These are phyloP conservation scores for Pythium phragmitis DNA, from an alignment of 352 stramenopile genomes.

Conservation along the genomic window DNA sequence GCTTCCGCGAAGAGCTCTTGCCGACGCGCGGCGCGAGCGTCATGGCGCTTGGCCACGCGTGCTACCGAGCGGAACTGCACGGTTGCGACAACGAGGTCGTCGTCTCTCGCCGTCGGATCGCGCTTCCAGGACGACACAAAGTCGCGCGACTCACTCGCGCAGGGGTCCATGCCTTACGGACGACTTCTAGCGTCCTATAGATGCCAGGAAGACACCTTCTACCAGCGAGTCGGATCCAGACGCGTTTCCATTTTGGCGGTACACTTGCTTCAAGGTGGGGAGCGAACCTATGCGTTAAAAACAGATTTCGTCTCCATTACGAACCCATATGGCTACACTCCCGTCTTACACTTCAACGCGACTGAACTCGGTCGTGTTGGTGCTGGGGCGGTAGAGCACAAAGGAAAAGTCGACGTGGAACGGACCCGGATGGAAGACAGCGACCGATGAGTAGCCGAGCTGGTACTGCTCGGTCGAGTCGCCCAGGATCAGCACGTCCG, in stretches of 20 bases:
- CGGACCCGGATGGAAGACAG: conserved; percentile 74
- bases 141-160: conserved; percentile 5
- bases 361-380: conserved; percentile 84
- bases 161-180: neutral
- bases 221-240: neutral
- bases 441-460: conserved; percentile 76
- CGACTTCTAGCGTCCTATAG: neutral
- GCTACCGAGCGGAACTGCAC: conserved; percentile 8
- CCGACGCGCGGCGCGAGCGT: neutral
- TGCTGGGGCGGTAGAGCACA: conserved; percentile 81
- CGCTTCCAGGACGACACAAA: conserved; percentile 23
- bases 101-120: conserved; percentile 19
- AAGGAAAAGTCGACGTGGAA: conserved; percentile 88
- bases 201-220: neutral
- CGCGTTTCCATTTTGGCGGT: neutral
- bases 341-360: conserved; percentile 48
- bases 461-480: conserved; percentile 85
- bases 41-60: conserved; percentile 18
- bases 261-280: neutral
- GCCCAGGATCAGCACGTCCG: conserved; percentile 86
- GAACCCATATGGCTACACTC: conserved; percentile 9
- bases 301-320: conserved; percentile 7
- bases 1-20: neutral
- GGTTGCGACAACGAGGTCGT: conserved; percentile 12
- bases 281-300: neutral